Percentiles rank a stretch among this genome's conserved stretches.
Conservation (phyloP, 2,329 filamentous ascomycete genomes). For the Clathrospora elynae region DNA sequence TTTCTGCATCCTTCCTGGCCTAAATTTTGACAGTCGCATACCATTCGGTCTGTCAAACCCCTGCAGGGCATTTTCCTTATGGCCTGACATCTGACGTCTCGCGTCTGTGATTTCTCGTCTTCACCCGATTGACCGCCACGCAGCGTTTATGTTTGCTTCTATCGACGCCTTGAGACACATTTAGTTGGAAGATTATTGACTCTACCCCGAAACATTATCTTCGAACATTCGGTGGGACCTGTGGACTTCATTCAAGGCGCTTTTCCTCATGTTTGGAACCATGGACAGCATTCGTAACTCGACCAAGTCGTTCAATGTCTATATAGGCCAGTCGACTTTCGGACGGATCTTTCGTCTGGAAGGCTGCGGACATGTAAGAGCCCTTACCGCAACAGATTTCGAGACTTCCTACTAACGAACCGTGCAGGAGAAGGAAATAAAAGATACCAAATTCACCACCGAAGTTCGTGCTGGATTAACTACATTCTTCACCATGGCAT, state of each 20-base stretch:
- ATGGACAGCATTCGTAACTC: conserved; percentile 33
- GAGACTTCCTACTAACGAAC: conserved; percentile 12
- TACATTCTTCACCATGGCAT: conserved; percentile 61
- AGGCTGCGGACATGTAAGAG: conserved; percentile 77
- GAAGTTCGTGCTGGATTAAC: conserved; percentile 82
- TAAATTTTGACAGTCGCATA: too few species aligned
- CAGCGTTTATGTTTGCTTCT: conserved; percentile 23
- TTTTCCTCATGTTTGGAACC: conserved; percentile 8
- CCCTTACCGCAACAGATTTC: neutral
- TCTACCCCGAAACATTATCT: too few species aligned
- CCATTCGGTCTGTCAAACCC: conserved; percentile 3
- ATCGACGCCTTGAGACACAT: conserved; percentile 11
- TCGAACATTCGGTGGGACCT: too few species aligned
- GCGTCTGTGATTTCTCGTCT: conserved; percentile 4
- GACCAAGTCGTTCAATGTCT: conserved; percentile 30
- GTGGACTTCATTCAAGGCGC: conserved; percentile 1
- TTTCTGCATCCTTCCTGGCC: conserved; percentile 10
- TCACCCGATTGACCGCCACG: conserved; percentile 8
- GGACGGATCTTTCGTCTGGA: conserved; percentile 71
- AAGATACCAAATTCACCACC: conserved; percentile 78
- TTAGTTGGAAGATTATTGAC: conserved; percentile 9
- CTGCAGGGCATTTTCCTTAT: conserved; percentile 12
- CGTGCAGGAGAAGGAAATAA: conserved; percentile 68
- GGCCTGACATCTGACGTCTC: conserved; percentile 14
- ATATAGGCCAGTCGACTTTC: conserved; percentile 43